Evolutionary conservation across 768 basidiomycete species (phyloP), one percentile per base, ranked within the genome.

Genomic region (Phylloporus rhodoxanthus): DNA sequence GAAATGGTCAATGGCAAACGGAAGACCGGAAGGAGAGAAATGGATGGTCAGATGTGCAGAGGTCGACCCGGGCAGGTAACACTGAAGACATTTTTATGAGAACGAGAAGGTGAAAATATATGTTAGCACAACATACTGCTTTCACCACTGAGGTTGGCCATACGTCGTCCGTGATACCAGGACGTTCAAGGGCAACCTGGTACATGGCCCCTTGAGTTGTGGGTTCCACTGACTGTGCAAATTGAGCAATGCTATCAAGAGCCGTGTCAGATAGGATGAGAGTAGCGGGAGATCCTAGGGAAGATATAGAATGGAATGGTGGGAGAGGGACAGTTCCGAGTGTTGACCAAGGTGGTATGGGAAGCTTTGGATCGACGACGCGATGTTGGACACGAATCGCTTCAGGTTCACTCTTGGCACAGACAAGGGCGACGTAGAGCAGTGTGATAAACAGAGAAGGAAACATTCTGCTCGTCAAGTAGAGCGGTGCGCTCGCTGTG

Each of bases 1-100:
- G 57, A 85, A 87, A 62, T 89, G 85, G 61, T 88, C 83, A 46
- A 90, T 59, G 39, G 82, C 78, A 62, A 78, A 80, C n/a, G 84
- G 82, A 47, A 64, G 63, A 39, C 71, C 68, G 21, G 67, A 71
- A 14, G 69, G 62, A 11, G 72, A 65, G 47, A 78, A 55, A 62
- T 87, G 84, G 15, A 91, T 63, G 39, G 76, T 62, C 52, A 91
- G 62, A 23, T 74, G 70, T 45, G 88, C 84, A 32, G 78, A 68
- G 15, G 76, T 74, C 43, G 72, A 68, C 50, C 67, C 63, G n/a
- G 69, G 61, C 13, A 91, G 71, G 64, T 87, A 80, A 64, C 89
- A 91, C 89, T 91, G 50, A 50, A 30, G 43, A 45, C 32, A 40
- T 15, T 21, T 38, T 45, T 17, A 19, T n/a, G n/a, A 14, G 10